A percentile compares a stretch with the other conserved stretches of the same genome.
Conservation (phyloP, 2,329 filamentous ascomycete genomes). For the Neopestalotiopsis sp. region DNA sequence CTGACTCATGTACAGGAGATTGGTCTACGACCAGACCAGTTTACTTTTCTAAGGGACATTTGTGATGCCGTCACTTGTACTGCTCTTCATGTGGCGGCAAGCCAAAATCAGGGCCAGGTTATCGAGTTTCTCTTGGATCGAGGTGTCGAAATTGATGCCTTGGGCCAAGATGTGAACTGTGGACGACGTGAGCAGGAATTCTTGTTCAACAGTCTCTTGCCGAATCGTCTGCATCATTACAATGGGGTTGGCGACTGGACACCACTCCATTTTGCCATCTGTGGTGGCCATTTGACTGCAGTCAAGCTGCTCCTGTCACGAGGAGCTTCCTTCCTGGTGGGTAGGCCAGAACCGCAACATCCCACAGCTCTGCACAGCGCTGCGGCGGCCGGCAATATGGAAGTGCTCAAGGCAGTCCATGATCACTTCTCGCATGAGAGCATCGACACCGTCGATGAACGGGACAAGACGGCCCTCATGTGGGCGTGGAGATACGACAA, state of each 20-base stretch:
- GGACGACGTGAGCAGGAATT: not conserved
- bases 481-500: not conserved
- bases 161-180: too few relatives aligned
- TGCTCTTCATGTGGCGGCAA: too few relatives aligned
- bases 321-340: not conserved
- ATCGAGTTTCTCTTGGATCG: too few relatives aligned
- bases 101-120: too few relatives aligned
- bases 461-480: not conserved
- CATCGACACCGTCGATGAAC: not conserved
- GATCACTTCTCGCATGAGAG: not conserved
- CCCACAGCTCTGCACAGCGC: not conserved
- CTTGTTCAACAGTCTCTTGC: not conserved
- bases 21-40: too few relatives aligned
- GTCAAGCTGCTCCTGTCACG: conserved; percentile 1
- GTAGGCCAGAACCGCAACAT: not conserved
- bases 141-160: too few relatives aligned
- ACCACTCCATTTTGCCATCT: conserved; percentile 24
- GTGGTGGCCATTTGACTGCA: not conserved
- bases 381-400: not conserved
- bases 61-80: too few relatives aligned
- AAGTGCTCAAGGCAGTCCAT: not conserved
- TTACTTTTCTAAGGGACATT: too few relatives aligned
- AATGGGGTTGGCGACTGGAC: not conserved
- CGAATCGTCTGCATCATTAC: not conserved
- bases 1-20: too few relatives aligned